These are phyloP conservation scores for Pestalotiopsis sp. DNA, from an alignment of 2,329 filamentous ascomycete species.

Conservation along the genomic window DNA sequence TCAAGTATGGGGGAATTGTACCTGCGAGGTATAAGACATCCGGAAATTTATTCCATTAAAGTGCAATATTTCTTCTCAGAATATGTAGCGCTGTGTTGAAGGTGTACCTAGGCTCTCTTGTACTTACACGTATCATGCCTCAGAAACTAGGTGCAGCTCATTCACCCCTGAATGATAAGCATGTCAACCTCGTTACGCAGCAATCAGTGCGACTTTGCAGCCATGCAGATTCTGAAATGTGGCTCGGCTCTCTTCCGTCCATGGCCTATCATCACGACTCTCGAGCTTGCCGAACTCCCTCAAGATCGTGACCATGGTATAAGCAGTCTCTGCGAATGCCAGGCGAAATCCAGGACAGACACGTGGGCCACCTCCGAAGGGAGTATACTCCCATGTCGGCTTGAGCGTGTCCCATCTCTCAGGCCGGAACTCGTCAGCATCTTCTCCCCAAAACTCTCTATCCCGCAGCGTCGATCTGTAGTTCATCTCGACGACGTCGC, in stretches of 20 bases:
- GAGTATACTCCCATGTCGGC: slow-evolving; percentile 51
- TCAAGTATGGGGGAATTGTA: no score
- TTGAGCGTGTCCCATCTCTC: slow-evolving; percentile 39
- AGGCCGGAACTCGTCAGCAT: slow-evolving; percentile 22
- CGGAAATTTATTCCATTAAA: no score
- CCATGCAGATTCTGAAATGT: neutral
- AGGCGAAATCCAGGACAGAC: slow-evolving; percentile 62
- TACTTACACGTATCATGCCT: no score
- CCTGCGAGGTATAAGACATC: accelerated
- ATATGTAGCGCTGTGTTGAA: no score
- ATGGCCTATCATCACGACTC: slow-evolving; percentile 6
- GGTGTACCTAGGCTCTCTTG: no score
- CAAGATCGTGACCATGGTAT: slow-evolving; percentile 28
- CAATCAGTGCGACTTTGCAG: neutral
- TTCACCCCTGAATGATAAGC: no score
- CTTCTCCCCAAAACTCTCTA: slow-evolving; percentile 23
- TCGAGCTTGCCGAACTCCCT: neutral
- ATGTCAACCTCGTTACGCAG: no score
- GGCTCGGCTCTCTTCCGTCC: slow-evolving; percentile 1
- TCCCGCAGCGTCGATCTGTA: slow-evolving; percentile 20
- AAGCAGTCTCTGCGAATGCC: slow-evolving; percentile 58
- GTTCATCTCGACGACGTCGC: slow-evolving; percentile 18
- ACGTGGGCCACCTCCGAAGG: slow-evolving; percentile 58
- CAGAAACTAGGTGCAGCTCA: no score
- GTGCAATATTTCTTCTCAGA: no score